phyloP scores from a whole-genome alignment of 805 yeast genomes.

The Torulaspora quercuum region DNA sequence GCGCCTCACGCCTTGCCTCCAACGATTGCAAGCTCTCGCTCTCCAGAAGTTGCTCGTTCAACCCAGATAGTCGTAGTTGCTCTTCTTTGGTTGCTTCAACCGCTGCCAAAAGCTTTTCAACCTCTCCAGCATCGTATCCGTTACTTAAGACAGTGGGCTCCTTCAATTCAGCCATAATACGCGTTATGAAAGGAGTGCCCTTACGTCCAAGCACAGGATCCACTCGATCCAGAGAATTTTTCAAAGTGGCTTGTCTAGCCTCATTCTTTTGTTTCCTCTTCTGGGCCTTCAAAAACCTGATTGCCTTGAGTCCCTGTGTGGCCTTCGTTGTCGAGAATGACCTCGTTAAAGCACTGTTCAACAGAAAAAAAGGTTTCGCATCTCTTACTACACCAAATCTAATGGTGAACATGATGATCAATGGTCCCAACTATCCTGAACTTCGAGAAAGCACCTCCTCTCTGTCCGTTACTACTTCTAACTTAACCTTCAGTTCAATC shows the following conservation, averaged over 20 bases:
- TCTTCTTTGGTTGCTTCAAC: conserved; percentile 32
- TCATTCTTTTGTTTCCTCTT: conserved; percentile 36
- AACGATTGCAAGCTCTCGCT: conserved; percentile 39
- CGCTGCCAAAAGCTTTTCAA: conserved; percentile 72
- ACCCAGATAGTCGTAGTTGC: conserved; percentile 26
- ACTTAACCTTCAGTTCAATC: not conserved
- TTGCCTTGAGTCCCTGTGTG: conserved; percentile 25
- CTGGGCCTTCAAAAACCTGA: conserved; percentile 35
- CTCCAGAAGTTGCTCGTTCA: conserved; percentile 24
- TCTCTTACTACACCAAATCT: conserved; percentile 1
- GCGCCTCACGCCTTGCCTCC: conserved; percentile 60
- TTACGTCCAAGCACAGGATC: conserved; percentile 85
- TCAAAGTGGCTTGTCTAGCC: conserved; percentile 34
- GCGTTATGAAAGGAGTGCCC: conserved; percentile 60
- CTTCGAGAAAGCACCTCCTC: not conserved
- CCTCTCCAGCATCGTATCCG: conserved; percentile 58
- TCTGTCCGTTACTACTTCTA: not conserved
- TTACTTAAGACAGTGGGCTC: conserved; percentile 64
- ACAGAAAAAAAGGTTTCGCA: not conserved
- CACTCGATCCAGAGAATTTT: conserved; percentile 40
- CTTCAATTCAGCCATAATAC: conserved; percentile 61
- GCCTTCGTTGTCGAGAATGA: conserved; percentile 14
- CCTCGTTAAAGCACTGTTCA: conserved; percentile 6
- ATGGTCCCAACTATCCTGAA: conserved; percentile 1
- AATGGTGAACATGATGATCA: conserved; percentile 4